Percentiles rank a stretch among this genome's conserved stretches.
Conservation (phyloP, 257 asterid species). For the Verbascum thapsus region DNA sequence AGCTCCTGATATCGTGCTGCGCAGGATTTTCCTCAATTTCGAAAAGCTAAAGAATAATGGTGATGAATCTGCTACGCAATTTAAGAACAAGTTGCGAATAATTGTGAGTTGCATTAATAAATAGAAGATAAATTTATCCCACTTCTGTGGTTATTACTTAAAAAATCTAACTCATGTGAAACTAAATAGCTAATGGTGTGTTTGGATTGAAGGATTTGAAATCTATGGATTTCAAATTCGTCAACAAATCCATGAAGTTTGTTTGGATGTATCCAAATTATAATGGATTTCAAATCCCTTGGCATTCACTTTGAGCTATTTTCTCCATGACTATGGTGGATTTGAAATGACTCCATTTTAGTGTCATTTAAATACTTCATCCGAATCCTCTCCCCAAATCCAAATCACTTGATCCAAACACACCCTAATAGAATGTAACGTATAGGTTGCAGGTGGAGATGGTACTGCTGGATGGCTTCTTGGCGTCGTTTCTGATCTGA, state of each 20-base stretch:
- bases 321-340: too few species aligned
- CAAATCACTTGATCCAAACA: too few species aligned
- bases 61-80: slow-evolving; percentile 50
- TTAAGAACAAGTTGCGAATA: slow-evolving; percentile 62
- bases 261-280: too few species aligned
- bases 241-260: too few species aligned
- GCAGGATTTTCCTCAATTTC: slow-evolving; percentile 55
- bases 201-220: too few species aligned
- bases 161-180: not conserved
- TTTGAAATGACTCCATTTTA: too few species aligned
- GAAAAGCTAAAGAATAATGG: slow-evolving; percentile 67
- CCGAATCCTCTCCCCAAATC: too few species aligned
- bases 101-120: slow-evolving; percentile 60
- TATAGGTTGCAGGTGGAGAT: slow-evolving; percentile 97
- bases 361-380: too few species aligned
- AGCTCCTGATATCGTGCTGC: slow-evolving; percentile 71
- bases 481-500: slow-evolving; percentile 95
- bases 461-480: slow-evolving; percentile 99
- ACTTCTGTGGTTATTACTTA: slow-evolving; percentile 1
- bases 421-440: slow-evolving; percentile 22
- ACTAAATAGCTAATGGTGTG: too few species aligned
- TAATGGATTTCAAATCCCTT: too few species aligned
- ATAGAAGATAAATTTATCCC: not conserved
- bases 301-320: too few species aligned
- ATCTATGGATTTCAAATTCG: too few species aligned